Percentiles rank a stretch among this genome's conserved stretches.
phyloP scores from a whole-genome alignment of 2,329 filamentous ascomycete genomes.

The Daldinia sp. region DNA sequence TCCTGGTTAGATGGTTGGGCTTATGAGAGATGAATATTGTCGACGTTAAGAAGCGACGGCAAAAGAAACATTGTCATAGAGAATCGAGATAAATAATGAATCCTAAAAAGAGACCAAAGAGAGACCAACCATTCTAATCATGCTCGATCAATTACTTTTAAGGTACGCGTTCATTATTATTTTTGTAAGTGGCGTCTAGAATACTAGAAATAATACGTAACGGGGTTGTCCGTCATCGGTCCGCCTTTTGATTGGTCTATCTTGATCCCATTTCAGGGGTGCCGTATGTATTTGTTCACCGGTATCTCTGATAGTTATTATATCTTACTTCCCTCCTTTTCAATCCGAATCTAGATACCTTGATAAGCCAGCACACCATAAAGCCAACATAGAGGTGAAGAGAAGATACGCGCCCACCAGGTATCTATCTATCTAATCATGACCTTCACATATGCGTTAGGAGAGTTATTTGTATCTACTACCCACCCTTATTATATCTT shows the following conservation, averaged over 20 bases:
- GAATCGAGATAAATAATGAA: constrained; percentile 39
- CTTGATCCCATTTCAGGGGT: neutral
- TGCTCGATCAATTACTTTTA: constrained; percentile 7
- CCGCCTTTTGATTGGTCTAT: constrained; percentile 33
- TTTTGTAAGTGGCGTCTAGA: constrained; percentile 5
- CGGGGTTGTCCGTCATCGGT: constrained; percentile 37
- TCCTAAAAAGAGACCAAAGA: neutral
- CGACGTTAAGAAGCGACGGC: constrained; percentile 30
- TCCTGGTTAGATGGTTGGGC: constrained; percentile 32
- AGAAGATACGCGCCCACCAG: neutral
- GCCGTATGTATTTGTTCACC: neutral
- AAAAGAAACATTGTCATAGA: constrained; percentile 32
- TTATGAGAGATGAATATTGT: constrained; percentile 27
- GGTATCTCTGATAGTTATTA: constrained; percentile 6
- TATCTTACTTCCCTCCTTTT: constrained; percentile 3
- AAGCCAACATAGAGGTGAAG: constrained; percentile 21
- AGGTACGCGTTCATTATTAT: neutral
- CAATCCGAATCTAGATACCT: neutral
- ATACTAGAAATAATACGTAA: constrained; percentile 2
- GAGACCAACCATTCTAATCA: neutral
- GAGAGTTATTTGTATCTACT: constrained; percentile 4
- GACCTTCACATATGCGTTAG: neutral
- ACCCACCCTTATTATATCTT: neutral
- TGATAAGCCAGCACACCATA: constrained; percentile 26
- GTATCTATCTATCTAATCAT: neutral